These are phyloP conservation scores for Linnemannia schmuckeri DNA, from an alignment of 192 early-diverging fungal genomes.

Conservation along the genomic window DNA sequence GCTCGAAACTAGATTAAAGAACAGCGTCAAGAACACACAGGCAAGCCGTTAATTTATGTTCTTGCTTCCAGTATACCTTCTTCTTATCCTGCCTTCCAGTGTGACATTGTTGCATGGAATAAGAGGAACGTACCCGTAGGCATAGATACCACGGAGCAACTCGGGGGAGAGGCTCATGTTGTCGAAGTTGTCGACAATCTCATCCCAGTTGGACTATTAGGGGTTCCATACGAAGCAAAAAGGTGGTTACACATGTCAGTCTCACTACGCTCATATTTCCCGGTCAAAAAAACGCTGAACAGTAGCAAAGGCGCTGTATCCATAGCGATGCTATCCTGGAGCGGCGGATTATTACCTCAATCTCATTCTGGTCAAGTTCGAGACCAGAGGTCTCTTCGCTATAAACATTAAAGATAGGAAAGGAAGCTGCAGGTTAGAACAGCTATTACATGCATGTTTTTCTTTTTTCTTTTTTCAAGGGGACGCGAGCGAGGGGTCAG, in stretches of 20 bases:
- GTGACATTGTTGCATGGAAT: neutral
- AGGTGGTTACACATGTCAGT: neutral
- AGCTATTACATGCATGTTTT: neutral
- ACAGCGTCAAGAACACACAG: neutral
- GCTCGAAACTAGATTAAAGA: slow-evolving; percentile 84
- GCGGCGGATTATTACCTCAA: slow-evolving; percentile 35
- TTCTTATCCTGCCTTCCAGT: neutral
- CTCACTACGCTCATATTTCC: neutral
- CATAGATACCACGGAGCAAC: slow-evolving; percentile 97
- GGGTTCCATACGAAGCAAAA: slow-evolving; percentile 4
- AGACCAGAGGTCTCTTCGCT: slow-evolving; percentile 45
- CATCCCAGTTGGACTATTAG: slow-evolving; percentile 92
- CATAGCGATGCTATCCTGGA: neutral
- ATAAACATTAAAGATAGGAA: neutral
- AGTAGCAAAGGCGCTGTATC: neutral
- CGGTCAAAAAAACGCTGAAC: too few species aligned
- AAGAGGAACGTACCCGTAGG: slow-evolving; percentile 82
- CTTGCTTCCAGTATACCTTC: neutral
- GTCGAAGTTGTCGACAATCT: slow-evolving; percentile 95
- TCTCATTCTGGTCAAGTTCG: slow-evolving; percentile 56
- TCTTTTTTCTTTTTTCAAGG: neutral
- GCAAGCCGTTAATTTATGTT: neutral
- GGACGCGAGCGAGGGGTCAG: neutral
- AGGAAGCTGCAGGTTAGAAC: neutral
- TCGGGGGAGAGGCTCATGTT: slow-evolving; percentile 93